A percentile compares a stretch with the other conserved stretches of the same genome.
Evolutionary conservation across 2,329 filamentous ascomycete species (phyloP).

Genomic region (Graphium sp.): DNA sequence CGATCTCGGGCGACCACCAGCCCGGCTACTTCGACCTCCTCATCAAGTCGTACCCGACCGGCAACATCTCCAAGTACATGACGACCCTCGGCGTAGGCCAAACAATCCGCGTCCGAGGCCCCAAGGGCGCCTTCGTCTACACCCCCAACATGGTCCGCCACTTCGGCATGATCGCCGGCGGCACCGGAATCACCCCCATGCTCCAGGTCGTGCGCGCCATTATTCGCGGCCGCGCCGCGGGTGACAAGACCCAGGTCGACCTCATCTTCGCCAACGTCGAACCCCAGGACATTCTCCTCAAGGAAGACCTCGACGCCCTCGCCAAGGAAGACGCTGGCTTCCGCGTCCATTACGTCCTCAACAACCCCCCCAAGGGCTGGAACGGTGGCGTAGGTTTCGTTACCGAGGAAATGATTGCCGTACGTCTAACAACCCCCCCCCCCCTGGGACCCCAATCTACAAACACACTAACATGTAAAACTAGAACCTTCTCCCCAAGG

Average conservation of each 20-base stretch:
- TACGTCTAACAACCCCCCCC: slow-evolving; percentile 17
- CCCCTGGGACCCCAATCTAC: slow-evolving; percentile 2
- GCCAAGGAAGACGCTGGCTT: slow-evolving; percentile 64
- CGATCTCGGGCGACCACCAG: slow-evolving; percentile 77
- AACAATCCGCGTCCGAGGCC: slow-evolving; percentile 77
- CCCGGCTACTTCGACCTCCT: slow-evolving; percentile 89
- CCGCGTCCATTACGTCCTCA: slow-evolving; percentile 85
- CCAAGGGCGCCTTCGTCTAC: slow-evolving; percentile 97
- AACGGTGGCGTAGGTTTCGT: slow-evolving; percentile 87
- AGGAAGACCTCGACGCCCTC: slow-evolving; percentile 75
- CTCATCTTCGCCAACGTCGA: slow-evolving; percentile 97
- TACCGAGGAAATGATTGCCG: slow-evolving; percentile 87
- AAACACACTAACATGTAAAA: slow-evolving; percentile 12
- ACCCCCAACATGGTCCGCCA: slow-evolving; percentile 90
- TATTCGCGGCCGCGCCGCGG: slow-evolving; percentile 59
- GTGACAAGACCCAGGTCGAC: slow-evolving; percentile 78
- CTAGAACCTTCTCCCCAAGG: slow-evolving; percentile 64
- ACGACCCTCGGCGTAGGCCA: slow-evolving; percentile 69
- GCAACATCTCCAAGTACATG: slow-evolving; percentile 93
- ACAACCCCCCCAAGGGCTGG: slow-evolving; percentile 89
- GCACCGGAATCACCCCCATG: slow-evolving; percentile 97
- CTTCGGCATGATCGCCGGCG: slow-evolving; percentile 96
- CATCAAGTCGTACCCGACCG: slow-evolving; percentile 94
- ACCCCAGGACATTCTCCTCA: slow-evolving; percentile 77
- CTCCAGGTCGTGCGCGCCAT: slow-evolving; percentile 89